Base-by-base conservation (phyloP, 2,329 filamentous ascomycete genomes). In the Periconia digitata region DNA sequence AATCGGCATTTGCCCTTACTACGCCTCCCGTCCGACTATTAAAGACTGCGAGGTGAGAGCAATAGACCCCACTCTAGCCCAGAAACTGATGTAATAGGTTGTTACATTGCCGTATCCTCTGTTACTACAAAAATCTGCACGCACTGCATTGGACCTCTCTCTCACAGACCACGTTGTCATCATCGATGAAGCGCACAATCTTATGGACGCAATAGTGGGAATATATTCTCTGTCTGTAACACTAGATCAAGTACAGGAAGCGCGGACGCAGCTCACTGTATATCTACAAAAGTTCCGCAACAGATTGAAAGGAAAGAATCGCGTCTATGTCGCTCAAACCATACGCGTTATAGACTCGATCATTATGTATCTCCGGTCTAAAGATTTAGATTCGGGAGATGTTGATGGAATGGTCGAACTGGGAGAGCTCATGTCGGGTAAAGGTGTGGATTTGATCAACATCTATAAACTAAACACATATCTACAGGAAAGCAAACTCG, bases 131-230 rank as follows among this genome's bases (percentile, higher is more conserved):
- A 89, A 86, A 60, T 89, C 85, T 3, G 92, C 94, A 0, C 80
- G 94, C 41, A 92, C 97, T 51, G 91, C 94, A 0, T 78, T 99
- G 0, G 87, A 88, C 0, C 85, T 99, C 37, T 92, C 87, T 20
- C 73, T 99, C 8, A 91, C 95, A 60, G 85, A 85, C 5, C 94
- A 95, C 63, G 79, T 99, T 0, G 85, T 99, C n/a, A 88, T 99
- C 21, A 89, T 99, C 40, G 94, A 99, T 59, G 94, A 99, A 75
- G 94, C 94, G 0, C 94, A 99, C 68, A 99, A 99, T 64, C 82
- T 99, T 44, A 96, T 96, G 87, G 92, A 96, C 68, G 91, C 92
- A 0, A 90, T 99, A 39, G 83, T 90, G 15, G 87, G 85, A 39
- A 94, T 96, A 27, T 85, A 96, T 67, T 92, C 92, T 0, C 84